Evolutionary conservation across 2,329 filamentous ascomycete genomes (phyloP).

Genomic region (Aspergillus ochraceoroseus): DNA sequence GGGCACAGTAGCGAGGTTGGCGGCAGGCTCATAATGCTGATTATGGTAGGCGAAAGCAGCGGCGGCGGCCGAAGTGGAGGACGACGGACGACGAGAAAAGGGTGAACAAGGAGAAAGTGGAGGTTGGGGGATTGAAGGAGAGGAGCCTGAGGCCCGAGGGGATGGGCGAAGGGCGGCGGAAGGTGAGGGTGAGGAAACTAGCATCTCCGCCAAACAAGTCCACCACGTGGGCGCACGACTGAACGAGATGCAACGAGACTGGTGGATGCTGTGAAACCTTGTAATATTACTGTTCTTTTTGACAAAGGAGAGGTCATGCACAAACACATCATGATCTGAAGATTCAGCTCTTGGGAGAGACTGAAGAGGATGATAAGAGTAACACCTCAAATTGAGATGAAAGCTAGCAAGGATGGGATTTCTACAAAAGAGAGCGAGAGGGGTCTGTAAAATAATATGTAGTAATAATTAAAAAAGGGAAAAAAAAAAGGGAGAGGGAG

Average conservation of each 20-base stretch:
- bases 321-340: conserved; percentile 29
- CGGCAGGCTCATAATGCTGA: conserved; percentile 32
- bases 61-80: conserved; percentile 12
- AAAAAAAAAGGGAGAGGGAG: too few species aligned
- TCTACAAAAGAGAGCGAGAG: too few species aligned
- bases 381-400: neutral
- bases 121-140: conserved; percentile 20
- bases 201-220: conserved; percentile 35
- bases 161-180: conserved; percentile 37
- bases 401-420: neutral
- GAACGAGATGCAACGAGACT: conserved; percentile 28
- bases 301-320: conserved; percentile 22
- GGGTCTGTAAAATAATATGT: too few species aligned
- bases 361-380: conserved; percentile 11
- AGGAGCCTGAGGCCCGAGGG: too few species aligned
- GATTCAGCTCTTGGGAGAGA: conserved; percentile 15
- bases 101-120: conserved; percentile 14
- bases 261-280: conserved; percentile 31
- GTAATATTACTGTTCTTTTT: neutral
- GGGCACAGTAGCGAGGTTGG: conserved; percentile 22
- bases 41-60: conserved; percentile 12
- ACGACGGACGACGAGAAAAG: conserved; percentile 13
- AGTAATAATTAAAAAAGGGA: too few species aligned
- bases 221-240: conserved; percentile 39
- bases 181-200: conserved; percentile 42